Evolutionary conservation across 1,139 yeast genomes (phyloP).

Genomic region (Lodderomyces parapsilosis): DNA sequence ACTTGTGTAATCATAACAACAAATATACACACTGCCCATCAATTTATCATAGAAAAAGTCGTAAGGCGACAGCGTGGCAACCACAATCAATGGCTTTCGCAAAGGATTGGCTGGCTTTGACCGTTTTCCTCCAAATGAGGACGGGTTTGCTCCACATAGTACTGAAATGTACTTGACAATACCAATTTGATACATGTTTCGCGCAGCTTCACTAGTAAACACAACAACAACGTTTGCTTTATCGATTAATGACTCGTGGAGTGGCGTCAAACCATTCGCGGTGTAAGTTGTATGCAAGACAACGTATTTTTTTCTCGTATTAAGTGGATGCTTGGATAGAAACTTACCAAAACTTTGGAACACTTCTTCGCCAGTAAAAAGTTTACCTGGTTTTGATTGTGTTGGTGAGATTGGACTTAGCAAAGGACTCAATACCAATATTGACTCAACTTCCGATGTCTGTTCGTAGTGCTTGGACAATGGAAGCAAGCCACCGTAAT

Average conservation of each 20-base stretch:
- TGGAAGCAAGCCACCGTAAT: slow-evolving; percentile 53
- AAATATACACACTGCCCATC: slow-evolving; percentile 58
- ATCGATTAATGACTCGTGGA: slow-evolving; percentile 58
- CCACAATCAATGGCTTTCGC: slow-evolving; percentile 53
- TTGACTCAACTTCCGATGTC: slow-evolving; percentile 26
- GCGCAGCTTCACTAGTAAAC: slow-evolving; percentile 60
- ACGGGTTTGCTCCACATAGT: slow-evolving; percentile 52
- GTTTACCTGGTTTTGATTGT: slow-evolving; percentile 15
- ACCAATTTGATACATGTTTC: slow-evolving; percentile 68
- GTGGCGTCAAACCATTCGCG: slow-evolving; percentile 59
- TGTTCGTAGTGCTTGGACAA: slow-evolving; percentile 40
- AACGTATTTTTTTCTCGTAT: slow-evolving; percentile 35
- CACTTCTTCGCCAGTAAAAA: slow-evolving; percentile 57
- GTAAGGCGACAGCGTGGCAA: slow-evolving; percentile 67
- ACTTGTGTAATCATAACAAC: slow-evolving; percentile 61
- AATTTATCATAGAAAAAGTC: slow-evolving; percentile 57
- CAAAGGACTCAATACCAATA: slow-evolving; percentile 55
- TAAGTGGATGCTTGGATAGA: slow-evolving; percentile 35
- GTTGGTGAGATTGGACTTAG: slow-evolving; percentile 42
- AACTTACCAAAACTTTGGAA: slow-evolving; percentile 50
- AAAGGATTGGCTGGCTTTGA: slow-evolving; percentile 23
- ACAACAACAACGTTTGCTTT: slow-evolving; percentile 56
- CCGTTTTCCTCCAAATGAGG: slow-evolving; percentile 26
- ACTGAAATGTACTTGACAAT: slow-evolving; percentile 58
- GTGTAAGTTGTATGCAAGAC: slow-evolving; percentile 64